phyloP scores from a whole-genome alignment of 2,329 filamentous ascomycete species.

The Pseudocercospora cruenta region DNA sequence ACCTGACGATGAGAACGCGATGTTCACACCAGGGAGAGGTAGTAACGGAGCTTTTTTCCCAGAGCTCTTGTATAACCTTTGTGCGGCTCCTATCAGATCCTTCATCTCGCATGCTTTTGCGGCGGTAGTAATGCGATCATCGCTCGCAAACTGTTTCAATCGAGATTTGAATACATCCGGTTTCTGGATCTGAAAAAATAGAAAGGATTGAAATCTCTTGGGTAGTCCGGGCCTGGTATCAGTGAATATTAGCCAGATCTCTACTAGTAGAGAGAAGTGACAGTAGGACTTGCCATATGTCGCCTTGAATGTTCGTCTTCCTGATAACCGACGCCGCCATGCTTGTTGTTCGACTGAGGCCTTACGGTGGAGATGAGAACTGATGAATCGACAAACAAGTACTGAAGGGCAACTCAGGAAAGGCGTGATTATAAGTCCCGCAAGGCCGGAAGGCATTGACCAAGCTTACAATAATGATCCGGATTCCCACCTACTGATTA shows the following conservation, averaged over 20 bases:
- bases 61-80: slow-evolving; percentile 10
- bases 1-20: slow-evolving; percentile 30
- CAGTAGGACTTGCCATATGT: slow-evolving; percentile 11
- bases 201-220: slow-evolving; percentile 12
- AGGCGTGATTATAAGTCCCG: not conserved
- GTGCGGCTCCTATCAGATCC: slow-evolving; percentile 8
- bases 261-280: slow-evolving; percentile 2
- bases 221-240: slow-evolving; percentile 11
- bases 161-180: slow-evolving; percentile 10
- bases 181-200: slow-evolving; percentile 12
- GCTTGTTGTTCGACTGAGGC: slow-evolving; percentile 6
- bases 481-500: not conserved
- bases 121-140: slow-evolving; percentile 10
- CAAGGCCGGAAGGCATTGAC: not conserved
- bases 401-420: not conserved
- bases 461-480: not conserved
- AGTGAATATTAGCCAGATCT: slow-evolving; percentile 1
- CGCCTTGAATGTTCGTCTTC: slow-evolving; percentile 12
- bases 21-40: slow-evolving; percentile 26
- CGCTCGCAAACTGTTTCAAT: slow-evolving; percentile 10
- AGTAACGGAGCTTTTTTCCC: not conserved
- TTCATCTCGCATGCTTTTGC: slow-evolving; percentile 12
- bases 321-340: slow-evolving; percentile 9
- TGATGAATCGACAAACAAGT: not conserved
- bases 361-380: not conserved